These are phyloP conservation scores for Ramalina intermedia DNA, from an alignment of 495 filamentous ascomycete species.

Conservation along the genomic window DNA sequence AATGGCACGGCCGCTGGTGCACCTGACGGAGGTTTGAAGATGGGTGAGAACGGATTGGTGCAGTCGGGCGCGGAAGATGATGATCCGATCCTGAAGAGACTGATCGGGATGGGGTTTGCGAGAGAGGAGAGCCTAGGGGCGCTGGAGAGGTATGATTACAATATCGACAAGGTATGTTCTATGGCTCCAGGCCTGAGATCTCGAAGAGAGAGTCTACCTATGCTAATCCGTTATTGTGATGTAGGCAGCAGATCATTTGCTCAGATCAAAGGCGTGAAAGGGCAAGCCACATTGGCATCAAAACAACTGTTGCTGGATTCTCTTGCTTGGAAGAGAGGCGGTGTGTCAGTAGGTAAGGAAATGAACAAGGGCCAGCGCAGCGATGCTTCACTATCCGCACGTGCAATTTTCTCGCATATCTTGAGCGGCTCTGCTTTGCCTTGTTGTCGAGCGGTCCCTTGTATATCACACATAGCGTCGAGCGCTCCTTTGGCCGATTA, in stretches of 20 bases:
- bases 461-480: no score
- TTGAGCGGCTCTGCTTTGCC: no score
- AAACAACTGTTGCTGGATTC: no score
- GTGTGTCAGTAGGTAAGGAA: no score
- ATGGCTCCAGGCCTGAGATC: not conserved
- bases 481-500: no score
- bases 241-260: constrained; percentile 29
- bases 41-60: constrained; percentile 48
- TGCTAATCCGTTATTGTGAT: not conserved
- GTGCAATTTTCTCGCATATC: no score
- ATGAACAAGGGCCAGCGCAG: no score
- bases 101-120: constrained; percentile 85
- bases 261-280: constrained; percentile 1
- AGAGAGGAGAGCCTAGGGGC: constrained; percentile 65
- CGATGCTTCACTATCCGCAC: no score
- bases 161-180: constrained; percentile 73
- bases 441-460: no score
- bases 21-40: constrained; percentile 19
- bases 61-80: constrained; percentile 67
- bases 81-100: constrained; percentile 77
- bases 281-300: not conserved
- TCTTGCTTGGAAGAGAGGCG: no score
- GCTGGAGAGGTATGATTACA: constrained; percentile 89
- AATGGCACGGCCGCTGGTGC: not conserved
- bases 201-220: not conserved